Evolutionary conservation across 164 flowering plant species (phyloP), one percentile per base, ranked within the genome.

Genomic region (Berberis vulgaris): DNA sequence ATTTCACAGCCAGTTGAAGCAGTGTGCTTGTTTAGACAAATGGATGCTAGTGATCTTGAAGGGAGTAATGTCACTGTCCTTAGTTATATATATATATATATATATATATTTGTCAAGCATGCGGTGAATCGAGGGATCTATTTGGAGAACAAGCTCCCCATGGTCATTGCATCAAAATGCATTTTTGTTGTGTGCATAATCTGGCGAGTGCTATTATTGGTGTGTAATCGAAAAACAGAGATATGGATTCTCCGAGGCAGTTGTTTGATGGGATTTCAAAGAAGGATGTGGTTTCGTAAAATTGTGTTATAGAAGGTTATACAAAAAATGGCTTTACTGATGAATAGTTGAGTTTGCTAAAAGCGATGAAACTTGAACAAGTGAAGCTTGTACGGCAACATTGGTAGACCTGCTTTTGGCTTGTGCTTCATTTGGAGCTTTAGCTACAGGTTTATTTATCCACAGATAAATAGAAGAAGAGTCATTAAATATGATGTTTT

Each of bases 291-390:
- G 74, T 77, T 11, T 44, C 66, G 41, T 82, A 81, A 81, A 80
- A 80, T 56, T 78, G 81, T 71, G 68, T 82, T 64, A 75, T 82
- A 54, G 78, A 77, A 67, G 78, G 76, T 56, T 77, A 80, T 64
- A 78, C 77, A 5, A 75, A 65, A 63, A 61, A 26, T 63, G 81
- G 81, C n/a, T 47, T 72, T 57, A 49, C 72, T 10, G 69, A 70
- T 55, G 77, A 79, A 50, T 74, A 80, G 7, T n/a, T 77, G 11
- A 59, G 68, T 66, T 52, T 77, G 6, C 62, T 80, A 52, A 50
- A 41, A 41, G 54, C 7, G 1, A 79, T 83, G 86, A 73, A 69
- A 69, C 38, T 49, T 4, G 74, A 71, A 54, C 12, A 47, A 45
- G 47, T 77, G 61, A 69, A 67, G 52, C 79, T 84, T 8, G 73